Evolutionary conservation across 495 filamentous ascomycete genomes (phyloP).

Genomic region (Aspergillus haitiensis): DNA sequence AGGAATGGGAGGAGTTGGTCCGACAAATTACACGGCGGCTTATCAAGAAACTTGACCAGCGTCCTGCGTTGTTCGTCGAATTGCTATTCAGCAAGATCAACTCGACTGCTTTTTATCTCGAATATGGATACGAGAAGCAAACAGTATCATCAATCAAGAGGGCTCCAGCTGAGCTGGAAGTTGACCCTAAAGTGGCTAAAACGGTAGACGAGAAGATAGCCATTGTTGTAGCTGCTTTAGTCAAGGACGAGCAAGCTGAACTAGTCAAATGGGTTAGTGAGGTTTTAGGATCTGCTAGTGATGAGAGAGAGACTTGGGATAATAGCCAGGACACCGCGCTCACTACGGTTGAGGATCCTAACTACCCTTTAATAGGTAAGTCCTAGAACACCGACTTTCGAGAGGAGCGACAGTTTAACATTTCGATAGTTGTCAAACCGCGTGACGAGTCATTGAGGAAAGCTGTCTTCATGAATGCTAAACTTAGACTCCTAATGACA

Average conservation of each 20-base stretch:
- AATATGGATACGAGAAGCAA: slow-evolving; percentile 87
- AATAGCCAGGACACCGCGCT: slow-evolving; percentile 53
- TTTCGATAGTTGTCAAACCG: slow-evolving; percentile 57
- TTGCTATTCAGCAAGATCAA: slow-evolving; percentile 93
- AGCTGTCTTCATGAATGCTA: slow-evolving; percentile 85
- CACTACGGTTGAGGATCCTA: slow-evolving; percentile 37
- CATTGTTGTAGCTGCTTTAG: slow-evolving; percentile 72
- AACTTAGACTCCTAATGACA: slow-evolving; percentile 82
- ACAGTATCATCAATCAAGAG: slow-evolving; percentile 55
- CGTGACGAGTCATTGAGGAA: slow-evolving; percentile 65
- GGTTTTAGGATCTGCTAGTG: slow-evolving; percentile 62
- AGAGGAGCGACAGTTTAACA: slow-evolving; percentile 23
- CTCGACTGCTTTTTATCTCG: slow-evolving; percentile 77
- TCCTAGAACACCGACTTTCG: slow-evolving; percentile 7
- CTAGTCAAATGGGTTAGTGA: slow-evolving; percentile 80
- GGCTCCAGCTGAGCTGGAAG: slow-evolving; percentile 74
- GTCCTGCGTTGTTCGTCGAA: slow-evolving; percentile 81
- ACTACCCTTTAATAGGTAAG: slow-evolving; percentile 47
- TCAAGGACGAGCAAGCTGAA: slow-evolving; percentile 73
- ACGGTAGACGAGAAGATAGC: slow-evolving; percentile 68
- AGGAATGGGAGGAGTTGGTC: slow-evolving; percentile 90
- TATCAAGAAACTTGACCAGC: slow-evolving; percentile 75
- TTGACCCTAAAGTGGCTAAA: slow-evolving; percentile 61
- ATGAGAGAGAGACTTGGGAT: slow-evolving; percentile 81
- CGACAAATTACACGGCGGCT: slow-evolving; percentile 76